These are phyloP conservation scores for Tricholoma matsutake DNA, from an alignment of 768 basidiomycete species.

Conservation along the genomic window DNA sequence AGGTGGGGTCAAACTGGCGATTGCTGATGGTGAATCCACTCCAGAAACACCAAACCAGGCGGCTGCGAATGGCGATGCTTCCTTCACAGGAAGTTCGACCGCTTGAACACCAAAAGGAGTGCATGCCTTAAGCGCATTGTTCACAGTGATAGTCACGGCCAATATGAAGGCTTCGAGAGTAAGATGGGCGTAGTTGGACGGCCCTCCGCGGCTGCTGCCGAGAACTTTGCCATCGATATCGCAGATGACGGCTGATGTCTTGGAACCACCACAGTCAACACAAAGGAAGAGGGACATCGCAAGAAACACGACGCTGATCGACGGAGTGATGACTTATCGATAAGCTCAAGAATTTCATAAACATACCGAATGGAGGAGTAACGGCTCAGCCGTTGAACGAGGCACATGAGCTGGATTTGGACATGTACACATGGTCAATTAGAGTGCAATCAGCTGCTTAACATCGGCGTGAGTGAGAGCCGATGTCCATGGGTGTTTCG, in stretches of 20 bases:
- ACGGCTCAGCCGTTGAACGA: neutral
- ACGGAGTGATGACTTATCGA: neutral
- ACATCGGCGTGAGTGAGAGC: neutral
- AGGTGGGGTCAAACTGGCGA: constrained; percentile 49
- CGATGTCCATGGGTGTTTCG: neutral
- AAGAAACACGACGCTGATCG: neutral
- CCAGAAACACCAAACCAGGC: constrained; percentile 87
- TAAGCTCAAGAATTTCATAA: neutral
- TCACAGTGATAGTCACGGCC: constrained; percentile 50
- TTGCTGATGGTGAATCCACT: constrained; percentile 68
- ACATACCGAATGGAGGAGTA: no score
- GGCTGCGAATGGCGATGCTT: constrained; percentile 46
- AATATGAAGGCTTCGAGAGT: constrained; percentile 55
- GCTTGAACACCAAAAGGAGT: constrained; percentile 33
- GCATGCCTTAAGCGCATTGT: constrained; percentile 50
- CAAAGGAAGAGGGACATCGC: constrained; percentile 68
- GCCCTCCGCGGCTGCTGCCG: constrained; percentile 67
- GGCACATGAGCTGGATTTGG: neutral
- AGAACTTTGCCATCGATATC: constrained; percentile 55
- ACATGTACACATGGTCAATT: neutral
- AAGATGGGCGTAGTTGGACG: constrained; percentile 86
- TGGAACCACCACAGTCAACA: constrained; percentile 88
- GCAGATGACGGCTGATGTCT: constrained; percentile 75
- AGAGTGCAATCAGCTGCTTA: neutral
- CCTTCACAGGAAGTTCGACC: constrained; percentile 33